phyloP scores from a whole-genome alignment of 2,329 filamentous ascomycete species.

The Chaetothyriales sp. region DNA sequence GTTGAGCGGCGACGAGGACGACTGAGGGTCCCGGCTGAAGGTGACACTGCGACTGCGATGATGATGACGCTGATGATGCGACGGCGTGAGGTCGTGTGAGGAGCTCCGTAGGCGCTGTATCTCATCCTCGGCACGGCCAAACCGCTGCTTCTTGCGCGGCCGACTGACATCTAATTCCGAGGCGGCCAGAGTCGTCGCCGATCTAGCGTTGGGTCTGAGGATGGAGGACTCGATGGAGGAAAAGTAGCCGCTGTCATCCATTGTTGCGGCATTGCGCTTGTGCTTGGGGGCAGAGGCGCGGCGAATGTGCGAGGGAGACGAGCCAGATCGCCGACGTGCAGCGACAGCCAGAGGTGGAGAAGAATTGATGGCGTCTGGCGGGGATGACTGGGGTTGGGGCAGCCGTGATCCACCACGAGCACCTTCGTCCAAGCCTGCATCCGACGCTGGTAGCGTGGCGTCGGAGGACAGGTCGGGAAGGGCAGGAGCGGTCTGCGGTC shows the following conservation, averaged over 20 bases:
- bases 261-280: slow-evolving; percentile 63
- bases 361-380: slow-evolving; percentile 56
- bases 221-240: slow-evolving; percentile 89
- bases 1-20: slow-evolving; percentile 4
- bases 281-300: slow-evolving; percentile 48
- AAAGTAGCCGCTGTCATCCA: slow-evolving; percentile 93
- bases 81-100: slow-evolving; percentile 75
- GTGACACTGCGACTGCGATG: neutral
- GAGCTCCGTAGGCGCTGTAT: slow-evolving; percentile 86
- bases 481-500: slow-evolving; percentile 16
- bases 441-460: slow-evolving; percentile 61
- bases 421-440: slow-evolving; percentile 46
- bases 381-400: slow-evolving; percentile 31
- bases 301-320: slow-evolving; percentile 47
- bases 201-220: slow-evolving; percentile 51
- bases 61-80: too few species aligned
- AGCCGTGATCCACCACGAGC: slow-evolving; percentile 30
- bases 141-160: slow-evolving; percentile 51
- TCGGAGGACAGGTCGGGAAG: slow-evolving; percentile 55
- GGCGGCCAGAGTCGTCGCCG: slow-evolving; percentile 51
- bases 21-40: slow-evolving; percentile 1
- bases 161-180: slow-evolving; percentile 56
- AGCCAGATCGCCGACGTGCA: slow-evolving; percentile 48
- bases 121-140: slow-evolving; percentile 81
- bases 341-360: slow-evolving; percentile 67